Conservation (phyloP, 179 eudicot species). For the Silene vulgaris region DNA sequence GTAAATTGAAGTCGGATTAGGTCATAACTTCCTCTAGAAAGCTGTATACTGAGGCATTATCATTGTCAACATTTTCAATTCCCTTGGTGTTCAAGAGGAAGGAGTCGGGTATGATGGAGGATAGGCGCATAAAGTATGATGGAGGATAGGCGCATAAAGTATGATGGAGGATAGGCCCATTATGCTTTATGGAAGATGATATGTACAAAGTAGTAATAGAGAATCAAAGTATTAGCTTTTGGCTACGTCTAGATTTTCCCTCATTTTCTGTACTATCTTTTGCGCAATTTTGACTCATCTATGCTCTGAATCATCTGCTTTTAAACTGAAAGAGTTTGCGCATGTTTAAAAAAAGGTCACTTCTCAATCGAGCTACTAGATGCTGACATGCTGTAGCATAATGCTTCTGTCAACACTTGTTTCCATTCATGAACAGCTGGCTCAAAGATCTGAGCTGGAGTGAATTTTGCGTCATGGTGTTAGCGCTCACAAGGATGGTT, state of each 20-base stretch:
- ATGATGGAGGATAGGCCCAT: background rate
- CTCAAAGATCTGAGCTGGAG: background rate
- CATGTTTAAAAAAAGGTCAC: background rate
- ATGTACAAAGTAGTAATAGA: background rate
- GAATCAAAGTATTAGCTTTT: background rate
- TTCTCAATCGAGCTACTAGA: background rate
- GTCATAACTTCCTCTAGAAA: background rate
- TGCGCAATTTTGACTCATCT: background rate
- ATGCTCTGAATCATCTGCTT: background rate
- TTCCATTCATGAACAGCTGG: background rate
- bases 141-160: too few species aligned
- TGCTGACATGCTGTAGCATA: background rate
- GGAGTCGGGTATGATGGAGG: background rate
- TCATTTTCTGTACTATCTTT: background rate
- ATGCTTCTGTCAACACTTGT: background rate
- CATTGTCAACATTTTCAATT: background rate
- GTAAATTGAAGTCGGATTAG: background rate
- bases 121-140: background rate
- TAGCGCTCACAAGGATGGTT: background rate
- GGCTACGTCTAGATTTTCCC: background rate
- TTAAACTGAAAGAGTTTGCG: background rate
- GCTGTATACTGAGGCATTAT: background rate
- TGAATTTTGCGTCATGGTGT: constrained; percentile 2
- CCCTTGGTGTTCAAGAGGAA: background rate
- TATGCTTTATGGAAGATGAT: background rate